phyloP scores from a whole-genome alignment of 1,284 basidiomycete species.

The Microbotryomycetes sp. region DNA sequence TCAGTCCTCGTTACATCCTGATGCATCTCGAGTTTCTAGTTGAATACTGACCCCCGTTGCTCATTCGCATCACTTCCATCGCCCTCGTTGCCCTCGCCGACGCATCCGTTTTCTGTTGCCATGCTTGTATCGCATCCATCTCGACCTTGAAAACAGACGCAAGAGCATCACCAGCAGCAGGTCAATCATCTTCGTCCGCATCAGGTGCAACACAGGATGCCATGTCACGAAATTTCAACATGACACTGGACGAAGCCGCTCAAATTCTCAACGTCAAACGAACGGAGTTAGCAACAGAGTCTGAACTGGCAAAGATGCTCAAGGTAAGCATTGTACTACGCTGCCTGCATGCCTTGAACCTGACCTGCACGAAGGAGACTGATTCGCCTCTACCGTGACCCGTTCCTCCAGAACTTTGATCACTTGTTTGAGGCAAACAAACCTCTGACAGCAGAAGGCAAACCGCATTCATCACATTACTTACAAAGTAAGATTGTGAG shows the following conservation, averaged over 20 bases:
- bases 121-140: too few species aligned
- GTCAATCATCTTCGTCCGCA: neutral
- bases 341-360: neutral
- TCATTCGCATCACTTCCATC: neutral
- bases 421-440: slow-evolving; percentile 84
- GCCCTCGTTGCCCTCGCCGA: neutral
- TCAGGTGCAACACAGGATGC: slow-evolving; percentile 50
- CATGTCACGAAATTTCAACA: slow-evolving; percentile 73
- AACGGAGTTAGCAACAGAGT: slow-evolving; percentile 48
- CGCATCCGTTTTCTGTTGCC: neutral
- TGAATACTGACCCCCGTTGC: neutral
- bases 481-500: slow-evolving; percentile 94
- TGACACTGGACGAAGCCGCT: slow-evolving; percentile 94
- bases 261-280: slow-evolving; percentile 87
- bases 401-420: slow-evolving; percentile 68
- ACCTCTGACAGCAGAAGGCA: slow-evolving; percentile 48
- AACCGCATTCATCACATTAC: slow-evolving; percentile 59
- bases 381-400: neutral
- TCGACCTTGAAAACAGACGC: neutral
- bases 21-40: neutral
- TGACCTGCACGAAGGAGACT: neutral
- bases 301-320: slow-evolving; percentile 57
- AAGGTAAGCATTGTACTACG: slow-evolving; percentile 53
- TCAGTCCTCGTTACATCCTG: slow-evolving; percentile 47
- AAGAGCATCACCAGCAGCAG: neutral